Percentiles rank a stretch among this genome's conserved stretches.
Conservation (phyloP, 2,329 filamentous ascomycete species). For the Colletotrichum sp. region DNA sequence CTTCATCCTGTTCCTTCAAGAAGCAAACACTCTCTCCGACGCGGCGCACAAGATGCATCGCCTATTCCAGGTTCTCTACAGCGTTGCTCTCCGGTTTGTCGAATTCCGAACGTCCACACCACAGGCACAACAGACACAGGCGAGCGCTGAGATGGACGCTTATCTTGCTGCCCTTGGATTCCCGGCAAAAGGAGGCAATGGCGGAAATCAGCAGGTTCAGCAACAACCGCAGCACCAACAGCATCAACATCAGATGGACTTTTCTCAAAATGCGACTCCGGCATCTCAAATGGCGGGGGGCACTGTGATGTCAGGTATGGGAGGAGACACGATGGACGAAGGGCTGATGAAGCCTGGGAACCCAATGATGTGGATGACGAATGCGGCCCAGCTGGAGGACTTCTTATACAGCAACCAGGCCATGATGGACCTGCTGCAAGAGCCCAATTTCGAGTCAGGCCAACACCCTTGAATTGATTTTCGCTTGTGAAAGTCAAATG, state of each 20-base stretch:
- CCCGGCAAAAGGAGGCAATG: slow-evolving; percentile 2
- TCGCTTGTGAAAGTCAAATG: not conserved
- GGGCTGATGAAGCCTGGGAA: slow-evolving; percentile 17
- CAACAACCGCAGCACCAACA: not conserved
- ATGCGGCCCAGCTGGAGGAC: slow-evolving; percentile 39
- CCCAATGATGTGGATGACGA: slow-evolving; percentile 41
- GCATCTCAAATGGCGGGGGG: not conserved
- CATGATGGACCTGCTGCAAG: slow-evolving; percentile 40
- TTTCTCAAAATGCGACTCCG: not conserved
- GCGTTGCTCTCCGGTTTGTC: slow-evolving; percentile 63
- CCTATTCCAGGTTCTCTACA: slow-evolving; percentile 63
- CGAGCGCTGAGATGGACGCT: slow-evolving; percentile 47
- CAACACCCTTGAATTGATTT: not conserved
- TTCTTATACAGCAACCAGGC: slow-evolving; percentile 44
- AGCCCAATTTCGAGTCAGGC: slow-evolving; percentile 9
- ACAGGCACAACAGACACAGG: slow-evolving; percentile 36
- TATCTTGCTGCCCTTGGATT: slow-evolving; percentile 60
- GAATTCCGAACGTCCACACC: slow-evolving; percentile 50
- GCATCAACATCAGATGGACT: not conserved
- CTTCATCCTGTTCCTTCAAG: slow-evolving; percentile 58
- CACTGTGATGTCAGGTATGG: not conserved
- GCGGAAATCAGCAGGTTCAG: not conserved
- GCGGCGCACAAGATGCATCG: slow-evolving; percentile 60
- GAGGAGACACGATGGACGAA: not conserved
- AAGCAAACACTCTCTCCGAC: slow-evolving; percentile 48